These are phyloP conservation scores for Eudorina sp. DNA, from an alignment of 139 green algal genomes.

Conservation along the genomic window DNA sequence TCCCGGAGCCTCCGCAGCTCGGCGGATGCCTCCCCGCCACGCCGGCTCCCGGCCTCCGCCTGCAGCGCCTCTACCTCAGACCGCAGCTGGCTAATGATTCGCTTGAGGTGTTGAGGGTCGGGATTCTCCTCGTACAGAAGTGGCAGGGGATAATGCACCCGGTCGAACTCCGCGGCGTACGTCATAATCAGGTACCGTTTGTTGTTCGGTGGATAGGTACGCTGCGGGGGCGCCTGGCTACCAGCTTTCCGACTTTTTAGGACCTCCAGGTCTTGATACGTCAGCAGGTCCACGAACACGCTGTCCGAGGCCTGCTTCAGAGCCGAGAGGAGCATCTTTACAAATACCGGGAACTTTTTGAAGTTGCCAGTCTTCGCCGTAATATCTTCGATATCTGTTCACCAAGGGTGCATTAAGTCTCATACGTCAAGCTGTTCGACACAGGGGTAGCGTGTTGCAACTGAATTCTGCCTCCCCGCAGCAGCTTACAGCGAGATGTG, in stretches of 20 bases:
- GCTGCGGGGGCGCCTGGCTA: not conserved
- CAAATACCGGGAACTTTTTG: conserved; percentile 90
- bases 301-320: conserved; percentile 78
- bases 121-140: conserved; percentile 82
- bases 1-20: conserved; percentile 74
- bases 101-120: conserved; percentile 73
- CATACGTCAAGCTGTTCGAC: not conserved
- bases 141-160: conserved; percentile 93
- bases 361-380: conserved; percentile 91
- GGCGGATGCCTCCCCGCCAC: conserved; percentile 21
- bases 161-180: conserved; percentile 92
- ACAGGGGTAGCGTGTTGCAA: not conserved
- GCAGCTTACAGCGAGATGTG: conserved; percentile 71
- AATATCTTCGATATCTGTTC: conserved; percentile 93
- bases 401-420: not conserved
- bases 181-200: conserved; percentile 96
- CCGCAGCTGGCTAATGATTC: conserved; percentile 73
- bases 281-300: conserved; percentile 92
- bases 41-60: conserved; percentile 36
- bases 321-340: conserved; percentile 87
- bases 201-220: conserved; percentile 66
- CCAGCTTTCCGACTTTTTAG: conserved; percentile 76
- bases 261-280: conserved; percentile 86
- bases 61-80: conserved; percentile 61
- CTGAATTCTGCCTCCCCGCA: not conserved